These are phyloP conservation scores for Dysphania ambrosioides DNA, from an alignment of 148 eudicot species.

Conservation along the genomic window DNA sequence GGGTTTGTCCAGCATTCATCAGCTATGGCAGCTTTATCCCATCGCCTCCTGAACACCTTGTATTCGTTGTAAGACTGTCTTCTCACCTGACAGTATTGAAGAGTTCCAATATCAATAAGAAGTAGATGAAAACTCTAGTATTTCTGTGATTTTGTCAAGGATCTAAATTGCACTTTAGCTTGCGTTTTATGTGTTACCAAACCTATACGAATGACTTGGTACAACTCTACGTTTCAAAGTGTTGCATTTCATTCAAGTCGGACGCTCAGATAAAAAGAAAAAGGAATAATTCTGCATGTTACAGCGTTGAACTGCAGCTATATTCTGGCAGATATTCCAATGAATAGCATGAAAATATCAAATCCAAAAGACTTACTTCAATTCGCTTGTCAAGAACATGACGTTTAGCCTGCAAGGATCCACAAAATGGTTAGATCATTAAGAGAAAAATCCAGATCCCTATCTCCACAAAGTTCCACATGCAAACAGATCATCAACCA, in stretches of 20 bases:
- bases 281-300: not conserved
- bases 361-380: constrained; percentile 44
- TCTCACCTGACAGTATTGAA: constrained; percentile 47
- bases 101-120: no score
- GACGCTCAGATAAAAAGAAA: no score
- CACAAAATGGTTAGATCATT: not conserved
- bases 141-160: no score
- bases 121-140: no score
- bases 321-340: not conserved
- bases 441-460: not conserved
- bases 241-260: no score
- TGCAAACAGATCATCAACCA: not conserved
- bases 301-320: not conserved
- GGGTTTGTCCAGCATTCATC: constrained; percentile 73
- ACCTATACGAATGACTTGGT: no score
- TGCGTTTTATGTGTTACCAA: no score
- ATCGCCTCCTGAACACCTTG: constrained; percentile 55
- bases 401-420: constrained; percentile 34
- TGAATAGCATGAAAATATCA: not conserved
- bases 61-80: constrained; percentile 67
- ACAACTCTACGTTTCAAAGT: no score
- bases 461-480: not conserved
- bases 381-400: constrained; percentile 38
- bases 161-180: no score
- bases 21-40: constrained; percentile 47